Evolutionary conservation across 495 filamentous ascomycete species (phyloP), one percentile per base, ranked within the genome.

Genomic region (Podospora pseudoanserina): DNA sequence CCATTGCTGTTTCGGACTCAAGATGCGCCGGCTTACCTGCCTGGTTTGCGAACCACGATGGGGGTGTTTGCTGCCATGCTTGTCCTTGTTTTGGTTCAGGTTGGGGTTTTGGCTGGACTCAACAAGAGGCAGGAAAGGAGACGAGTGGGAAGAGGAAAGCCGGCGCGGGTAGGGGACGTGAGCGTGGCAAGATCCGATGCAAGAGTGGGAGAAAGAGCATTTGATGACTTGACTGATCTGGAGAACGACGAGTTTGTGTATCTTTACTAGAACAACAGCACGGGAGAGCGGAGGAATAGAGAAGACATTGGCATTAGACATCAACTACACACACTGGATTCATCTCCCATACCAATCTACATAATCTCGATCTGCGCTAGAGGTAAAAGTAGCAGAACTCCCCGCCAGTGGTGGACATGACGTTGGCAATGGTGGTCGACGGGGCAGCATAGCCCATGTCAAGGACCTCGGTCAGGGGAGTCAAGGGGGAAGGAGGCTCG

Each of bases 231-330:
- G 73, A 90, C 87, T 28, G 87, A 89, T 72, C 73, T 85, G 34
- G 76, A 87, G 78, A 89, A 90, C 71, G 86, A 89, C 70, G 87
- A 90, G 77, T 89, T 89, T 79, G 82, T 89, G 6, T 89, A 88
- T 80, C 84, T 89, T 65, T 87, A 88, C 69, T 89, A 79, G 64
- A 60, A 20, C n/a, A 26, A 39, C 11, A 23, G 5, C 34, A 11
- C 34, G 11, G 11, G 11, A 11, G 34, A 39, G 11, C 34, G 11
- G 34, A 39, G 34, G 11, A 5, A 39, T 39, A 0, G 34, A 39
- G 34, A 39, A 11, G 11, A 39, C 11, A 49, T 18, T 49, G 39
- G 39, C 9, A 49, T 49, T 18, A 49, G 13, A 49, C 2, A 16
- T 18, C 7, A 49, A 49, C 39, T 49, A 49, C 13, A 49, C 11